These are phyloP conservation scores for Trichosporon sp. DNA, from an alignment of 1,284 basidiomycete species.

Conservation along the genomic window DNA sequence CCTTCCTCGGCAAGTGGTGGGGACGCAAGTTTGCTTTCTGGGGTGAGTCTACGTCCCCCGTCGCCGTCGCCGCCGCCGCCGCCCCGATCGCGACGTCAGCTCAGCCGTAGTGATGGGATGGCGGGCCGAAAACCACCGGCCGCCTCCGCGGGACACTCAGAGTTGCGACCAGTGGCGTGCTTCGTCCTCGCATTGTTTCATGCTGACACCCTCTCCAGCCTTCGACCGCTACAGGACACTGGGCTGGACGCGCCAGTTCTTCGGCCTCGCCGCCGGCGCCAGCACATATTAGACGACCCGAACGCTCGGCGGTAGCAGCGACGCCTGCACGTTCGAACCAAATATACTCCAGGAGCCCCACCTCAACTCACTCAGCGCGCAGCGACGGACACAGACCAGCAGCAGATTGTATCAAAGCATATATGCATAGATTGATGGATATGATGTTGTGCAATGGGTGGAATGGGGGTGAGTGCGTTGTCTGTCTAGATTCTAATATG, in stretches of 20 bases:
- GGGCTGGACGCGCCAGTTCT: slow-evolving; percentile 64
- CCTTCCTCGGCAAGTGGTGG: slow-evolving; percentile 80
- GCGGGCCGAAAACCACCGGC: neutral
- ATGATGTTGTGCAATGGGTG: neutral
- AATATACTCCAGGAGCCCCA: neutral
- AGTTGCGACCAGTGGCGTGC: neutral
- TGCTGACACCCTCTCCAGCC: slow-evolving; percentile 50
- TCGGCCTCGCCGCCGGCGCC: slow-evolving; percentile 39
- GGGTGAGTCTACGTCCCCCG: slow-evolving; percentile 65
- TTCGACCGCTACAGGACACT: slow-evolving; percentile 66
- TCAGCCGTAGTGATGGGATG: neutral
- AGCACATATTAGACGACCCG: neutral
- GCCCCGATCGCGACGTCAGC: no score
- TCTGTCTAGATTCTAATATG: neutral
- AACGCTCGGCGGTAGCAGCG: neutral
- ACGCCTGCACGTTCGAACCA: neutral
- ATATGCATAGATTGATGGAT: neutral
- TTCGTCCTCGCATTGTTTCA: neutral
- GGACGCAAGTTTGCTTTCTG: slow-evolving; percentile 80
- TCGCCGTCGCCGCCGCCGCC: neutral
- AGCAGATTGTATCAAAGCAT: slow-evolving; percentile 6
- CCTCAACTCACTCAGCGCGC: neutral
- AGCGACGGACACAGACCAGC: neutral
- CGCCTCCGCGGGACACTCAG: neutral
- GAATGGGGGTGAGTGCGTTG: neutral